phyloP scores from a whole-genome alignment of 768 basidiomycete species.

The Clavaria fumosa region DNA sequence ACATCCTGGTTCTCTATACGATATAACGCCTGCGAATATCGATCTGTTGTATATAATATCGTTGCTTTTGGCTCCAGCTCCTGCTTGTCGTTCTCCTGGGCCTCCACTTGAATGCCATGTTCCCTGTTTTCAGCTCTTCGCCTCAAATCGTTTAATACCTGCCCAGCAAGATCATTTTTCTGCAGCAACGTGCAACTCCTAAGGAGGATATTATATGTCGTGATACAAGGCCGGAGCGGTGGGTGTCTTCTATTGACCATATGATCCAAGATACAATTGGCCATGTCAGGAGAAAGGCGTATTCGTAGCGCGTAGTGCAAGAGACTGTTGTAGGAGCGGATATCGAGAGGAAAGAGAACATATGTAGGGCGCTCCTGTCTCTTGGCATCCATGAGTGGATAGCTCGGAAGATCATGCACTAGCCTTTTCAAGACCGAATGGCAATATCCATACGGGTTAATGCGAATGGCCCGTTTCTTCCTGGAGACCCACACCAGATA shows the following conservation, averaged over 20 bases:
- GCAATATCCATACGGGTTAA: constrained; percentile 33
- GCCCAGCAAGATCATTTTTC: constrained; percentile 25
- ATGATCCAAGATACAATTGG: constrained; percentile 34
- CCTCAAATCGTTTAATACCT: constrained; percentile 19
- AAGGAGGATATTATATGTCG: constrained; percentile 44
- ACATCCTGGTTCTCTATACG: neutral
- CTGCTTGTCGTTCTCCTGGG: neutral
- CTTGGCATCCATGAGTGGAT: constrained; percentile 1
- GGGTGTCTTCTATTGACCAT: constrained; percentile 31
- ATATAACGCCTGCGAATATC: constrained; percentile 2
- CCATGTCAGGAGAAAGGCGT: constrained; percentile 34
- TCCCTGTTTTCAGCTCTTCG: constrained; percentile 3
- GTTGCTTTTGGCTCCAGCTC: neutral
- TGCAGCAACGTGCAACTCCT: constrained; percentile 38
- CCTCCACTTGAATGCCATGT: constrained; percentile 1
- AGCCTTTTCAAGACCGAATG: constrained; percentile 31
- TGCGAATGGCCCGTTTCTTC: constrained; percentile 12
- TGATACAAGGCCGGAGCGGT: constrained; percentile 28
- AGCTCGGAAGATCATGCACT: constrained; percentile 19
- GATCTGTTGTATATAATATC: too few relatives aligned
- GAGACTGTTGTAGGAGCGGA: constrained; percentile 41
- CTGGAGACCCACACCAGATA: constrained; percentile 24
- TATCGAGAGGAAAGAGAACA: constrained; percentile 21
- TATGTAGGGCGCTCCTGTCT: neutral
- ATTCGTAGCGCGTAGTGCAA: constrained; percentile 53